phyloP scores from a whole-genome alignment of 257 asterid species.

The Solanum chmielewskii region DNA sequence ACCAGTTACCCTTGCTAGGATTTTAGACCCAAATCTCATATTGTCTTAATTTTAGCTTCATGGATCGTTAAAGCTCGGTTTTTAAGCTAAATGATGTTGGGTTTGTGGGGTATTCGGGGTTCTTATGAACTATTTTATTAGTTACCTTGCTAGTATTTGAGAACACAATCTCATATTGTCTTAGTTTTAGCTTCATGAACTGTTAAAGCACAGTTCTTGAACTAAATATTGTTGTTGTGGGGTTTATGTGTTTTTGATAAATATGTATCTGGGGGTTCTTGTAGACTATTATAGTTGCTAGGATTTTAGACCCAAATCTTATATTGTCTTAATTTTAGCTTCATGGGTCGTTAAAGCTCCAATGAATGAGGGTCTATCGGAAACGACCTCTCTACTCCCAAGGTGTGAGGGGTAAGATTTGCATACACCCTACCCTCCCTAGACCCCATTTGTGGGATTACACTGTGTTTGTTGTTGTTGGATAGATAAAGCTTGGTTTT shows the following conservation, averaged over 20 bases:
- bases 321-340: not conserved
- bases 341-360: not conserved
- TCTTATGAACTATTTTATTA: not conserved
- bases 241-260: not conserved
- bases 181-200: not conserved
- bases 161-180: not conserved
- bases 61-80: not conserved
- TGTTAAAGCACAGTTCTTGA: not conserved
- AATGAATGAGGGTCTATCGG: not conserved
- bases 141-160: not conserved
- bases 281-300: not conserved
- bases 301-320: not conserved
- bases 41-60: not conserved
- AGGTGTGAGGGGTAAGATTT: not conserved
- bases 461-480: not conserved
- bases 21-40: not conserved
- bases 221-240: not conserved
- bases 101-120: not conserved
- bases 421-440: not conserved
- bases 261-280: not conserved
- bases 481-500: not conserved
- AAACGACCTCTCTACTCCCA: not conserved
- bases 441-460: not conserved
- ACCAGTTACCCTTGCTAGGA: not conserved
- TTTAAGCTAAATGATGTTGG: not conserved